phyloP scores from a whole-genome alignment of 495 filamentous ascomycete species.

The Aspergillus baeticus region DNA sequence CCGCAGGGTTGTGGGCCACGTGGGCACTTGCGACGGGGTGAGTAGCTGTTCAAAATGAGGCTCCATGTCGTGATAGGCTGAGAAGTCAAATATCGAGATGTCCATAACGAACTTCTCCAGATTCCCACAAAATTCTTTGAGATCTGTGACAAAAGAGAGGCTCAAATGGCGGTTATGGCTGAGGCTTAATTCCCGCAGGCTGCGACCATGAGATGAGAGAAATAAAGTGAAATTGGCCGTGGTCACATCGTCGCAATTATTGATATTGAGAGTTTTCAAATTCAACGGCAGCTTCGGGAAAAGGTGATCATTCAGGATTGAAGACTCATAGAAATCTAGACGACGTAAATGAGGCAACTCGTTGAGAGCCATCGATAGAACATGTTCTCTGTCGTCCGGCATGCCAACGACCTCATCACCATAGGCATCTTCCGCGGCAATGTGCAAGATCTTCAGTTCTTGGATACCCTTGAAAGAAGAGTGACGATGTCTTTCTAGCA shows the following conservation, averaged over 20 bases:
- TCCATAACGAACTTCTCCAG: constrained; percentile 72
- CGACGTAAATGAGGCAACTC: constrained; percentile 59
- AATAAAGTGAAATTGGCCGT: constrained; percentile 58
- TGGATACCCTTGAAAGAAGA: constrained; percentile 57
- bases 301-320: constrained; percentile 57
- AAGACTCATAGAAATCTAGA: constrained; percentile 67
- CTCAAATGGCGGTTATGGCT: constrained; percentile 76
- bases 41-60: constrained; percentile 69
- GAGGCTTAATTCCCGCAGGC: constrained; percentile 63
- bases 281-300: constrained; percentile 60
- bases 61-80: constrained; percentile 63
- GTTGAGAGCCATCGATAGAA: constrained; percentile 55
- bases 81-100: constrained; percentile 62
- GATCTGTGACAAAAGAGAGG: constrained; percentile 62
- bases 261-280: constrained; percentile 64
- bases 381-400: constrained; percentile 36
- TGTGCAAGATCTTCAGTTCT: constrained; percentile 64
- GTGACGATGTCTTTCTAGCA: constrained; percentile 55
- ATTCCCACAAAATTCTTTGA: constrained; percentile 62
- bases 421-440: constrained; percentile 41
- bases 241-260: constrained; percentile 69
- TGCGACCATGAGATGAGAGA: constrained; percentile 58
- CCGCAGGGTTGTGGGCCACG: constrained; percentile 70
- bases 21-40: constrained; percentile 56
- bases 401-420: constrained; percentile 15